Base-by-base conservation (phyloP, 2,329 filamentous ascomycete species). In the Aspergillus nomiae region DNA sequence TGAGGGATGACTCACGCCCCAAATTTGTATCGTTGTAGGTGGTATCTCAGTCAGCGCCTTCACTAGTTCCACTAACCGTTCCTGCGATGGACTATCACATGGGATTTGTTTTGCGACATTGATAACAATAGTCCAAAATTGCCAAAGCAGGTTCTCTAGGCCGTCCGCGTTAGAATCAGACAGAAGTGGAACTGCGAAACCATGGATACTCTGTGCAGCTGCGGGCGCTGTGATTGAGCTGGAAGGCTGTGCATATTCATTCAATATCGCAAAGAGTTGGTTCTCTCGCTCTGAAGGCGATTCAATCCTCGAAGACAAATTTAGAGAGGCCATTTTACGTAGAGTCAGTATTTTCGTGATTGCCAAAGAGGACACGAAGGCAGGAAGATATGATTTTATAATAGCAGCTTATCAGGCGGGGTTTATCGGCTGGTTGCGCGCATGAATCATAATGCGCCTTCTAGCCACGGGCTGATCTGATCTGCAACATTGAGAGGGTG, bases 61-160 rank as follows among this genome's bases (percentile, higher is more conserved):
- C 24, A 67, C 50, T 21, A 65, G 45, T 6, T 59, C 56, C 4
- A 62, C 59, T 38, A 65, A 46, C 16, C 56, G 59, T 19, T 65
- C 58, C 45, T 64, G 62, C 12, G 60, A 58, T 6, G 51, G 45
- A 32, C 63, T 51, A 24, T 67, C 53, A 41, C 32, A 30, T 2
- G 61, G 59, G 41, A 67, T 61, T 26, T 63, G 63, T 34, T 62
- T 59, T n/a, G 61, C 51, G 5, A 65, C 12, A 8, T 54, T 14
- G 24, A 61, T 61, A 19, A 65, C 21, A 24, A 58, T 12, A 2
- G 14, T 38, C 65, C 65, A 65, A 4, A 43, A 41, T 14, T 59
- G 60, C 60, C 60, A 65, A 16, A 66, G 60, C 48, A 65, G 61
- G 16, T 26, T 5, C 45, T 63, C 64, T 8, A 59, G 26, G 1